phyloP scores from a whole-genome alignment of 805 yeast species.

The Yarrowia sp. region DNA sequence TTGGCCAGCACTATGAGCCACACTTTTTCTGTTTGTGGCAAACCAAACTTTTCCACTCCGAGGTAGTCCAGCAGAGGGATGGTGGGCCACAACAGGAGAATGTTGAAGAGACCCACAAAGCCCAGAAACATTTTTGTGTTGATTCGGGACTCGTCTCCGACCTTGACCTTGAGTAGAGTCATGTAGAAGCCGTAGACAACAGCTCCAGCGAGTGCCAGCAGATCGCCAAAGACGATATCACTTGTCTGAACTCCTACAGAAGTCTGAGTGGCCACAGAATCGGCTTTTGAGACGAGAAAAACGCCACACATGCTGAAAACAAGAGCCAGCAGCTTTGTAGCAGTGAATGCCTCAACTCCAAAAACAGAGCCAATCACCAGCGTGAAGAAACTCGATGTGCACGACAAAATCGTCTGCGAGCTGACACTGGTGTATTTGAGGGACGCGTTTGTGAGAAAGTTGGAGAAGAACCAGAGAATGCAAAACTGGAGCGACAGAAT shows the following conservation, averaged over 20 bases:
- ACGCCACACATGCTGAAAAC: slow-evolving; percentile 75
- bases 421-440: slow-evolving; percentile 88
- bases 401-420: slow-evolving; percentile 86
- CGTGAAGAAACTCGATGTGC: slow-evolving; percentile 93
- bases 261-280: slow-evolving; percentile 32
- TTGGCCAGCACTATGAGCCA: slow-evolving; percentile 57
- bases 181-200: slow-evolving; percentile 89
- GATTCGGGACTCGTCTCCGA: slow-evolving; percentile 67
- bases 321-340: slow-evolving; percentile 65
- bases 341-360: slow-evolving; percentile 64
- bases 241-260: background rate
- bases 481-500: slow-evolving; percentile 76
- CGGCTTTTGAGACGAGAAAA: slow-evolving; percentile 62
- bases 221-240: slow-evolving; percentile 59
- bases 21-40: slow-evolving; percentile 57
- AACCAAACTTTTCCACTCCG: slow-evolving; percentile 66
- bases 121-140: slow-evolving; percentile 91
- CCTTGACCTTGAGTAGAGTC: slow-evolving; percentile 69
- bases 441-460: slow-evolving; percentile 83
- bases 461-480: slow-evolving; percentile 85
- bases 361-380: slow-evolving; percentile 72
- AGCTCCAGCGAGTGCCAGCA: slow-evolving; percentile 80
- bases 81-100: slow-evolving; percentile 78
- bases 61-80: slow-evolving; percentile 58
- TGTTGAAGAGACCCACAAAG: slow-evolving; percentile 83